Percentiles rank a stretch among this genome's conserved stretches.
phyloP scores from a whole-genome alignment of 2,329 filamentous ascomycete genomes.

The Monilinia aucupariae region DNA sequence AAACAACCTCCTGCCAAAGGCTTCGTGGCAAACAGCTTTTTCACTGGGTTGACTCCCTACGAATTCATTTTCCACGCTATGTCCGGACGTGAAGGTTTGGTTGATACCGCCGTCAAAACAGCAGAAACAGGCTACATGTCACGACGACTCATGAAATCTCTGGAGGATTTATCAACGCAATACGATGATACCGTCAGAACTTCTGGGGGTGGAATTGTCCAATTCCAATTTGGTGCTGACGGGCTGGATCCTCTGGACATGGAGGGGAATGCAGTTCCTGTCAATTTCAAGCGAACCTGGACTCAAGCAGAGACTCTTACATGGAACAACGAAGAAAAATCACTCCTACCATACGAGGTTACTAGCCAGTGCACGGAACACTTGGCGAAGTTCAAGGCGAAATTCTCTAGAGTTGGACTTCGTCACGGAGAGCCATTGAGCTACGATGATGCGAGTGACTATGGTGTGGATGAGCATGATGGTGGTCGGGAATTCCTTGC shows the following conservation, averaged over 20 bases:
- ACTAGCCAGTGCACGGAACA: constrained; percentile 60
- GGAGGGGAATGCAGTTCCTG: constrained; percentile 88
- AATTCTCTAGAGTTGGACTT: constrained; percentile 56
- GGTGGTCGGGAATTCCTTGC: constrained; percentile 76
- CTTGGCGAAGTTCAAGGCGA: constrained; percentile 61
- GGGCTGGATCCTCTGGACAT: constrained; percentile 95
- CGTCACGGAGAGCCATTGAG: constrained; percentile 56
- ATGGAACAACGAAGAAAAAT: constrained; percentile 69
- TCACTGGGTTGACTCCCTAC: constrained; percentile 79
- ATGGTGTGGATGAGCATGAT: constrained; percentile 71
- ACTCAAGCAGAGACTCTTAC: constrained; percentile 72
- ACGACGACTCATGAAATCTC: constrained; percentile 91
- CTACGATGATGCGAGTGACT: constrained; percentile 65
- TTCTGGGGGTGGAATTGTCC: constrained; percentile 80
- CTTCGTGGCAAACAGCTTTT: constrained; percentile 97
- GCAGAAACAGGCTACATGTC: constrained; percentile 99
- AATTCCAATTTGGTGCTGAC: constrained; percentile 96
- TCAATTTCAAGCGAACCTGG: constrained; percentile 88
- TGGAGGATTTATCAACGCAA: constrained; percentile 88
- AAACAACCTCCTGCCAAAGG: constrained; percentile 92
- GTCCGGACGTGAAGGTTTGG: constrained; percentile 94
- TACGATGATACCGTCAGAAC: constrained; percentile 96
- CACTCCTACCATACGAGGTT: constrained; percentile 71
- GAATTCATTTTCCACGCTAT: constrained; percentile 99
- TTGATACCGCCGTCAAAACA: constrained; percentile 98